Conservation (phyloP, 2,329 filamentous ascomycete genomes). For the Eutypa lata region DNA sequence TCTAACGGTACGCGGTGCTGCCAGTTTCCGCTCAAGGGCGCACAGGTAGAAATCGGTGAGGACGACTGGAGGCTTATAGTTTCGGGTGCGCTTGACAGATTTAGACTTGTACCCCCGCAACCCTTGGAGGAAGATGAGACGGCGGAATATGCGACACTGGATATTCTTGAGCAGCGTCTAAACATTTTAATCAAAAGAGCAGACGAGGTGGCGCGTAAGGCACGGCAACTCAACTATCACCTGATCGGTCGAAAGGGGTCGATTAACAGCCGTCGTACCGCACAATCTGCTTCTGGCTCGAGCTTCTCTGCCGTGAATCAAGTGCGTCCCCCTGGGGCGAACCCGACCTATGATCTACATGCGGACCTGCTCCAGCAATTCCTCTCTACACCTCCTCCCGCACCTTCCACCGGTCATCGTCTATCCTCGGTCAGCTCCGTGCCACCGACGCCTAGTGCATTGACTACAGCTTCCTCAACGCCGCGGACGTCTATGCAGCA, state of each 20-base stretch:
- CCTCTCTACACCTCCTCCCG: slow-evolving; percentile 23
- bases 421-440: slow-evolving; percentile 26
- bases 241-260: slow-evolving; percentile 71
- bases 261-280: slow-evolving; percentile 62
- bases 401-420: slow-evolving; percentile 20
- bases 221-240: slow-evolving; percentile 77
- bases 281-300: slow-evolving; percentile 33
- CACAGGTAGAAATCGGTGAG: slow-evolving; percentile 79
- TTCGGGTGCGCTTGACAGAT: slow-evolving; percentile 76
- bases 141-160: slow-evolving; percentile 78
- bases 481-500: slow-evolving; percentile 26
- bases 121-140: slow-evolving; percentile 83
- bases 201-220: slow-evolving; percentile 62
- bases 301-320: slow-evolving; percentile 34
- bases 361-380: slow-evolving; percentile 57
- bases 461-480: slow-evolving; percentile 24
- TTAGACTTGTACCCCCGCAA: slow-evolving; percentile 68
- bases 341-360: slow-evolving; percentile 44
- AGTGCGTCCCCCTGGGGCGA: slow-evolving; percentile 24
- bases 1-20: slow-evolving; percentile 70
- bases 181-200: slow-evolving; percentile 75
- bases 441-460: slow-evolving; percentile 27
- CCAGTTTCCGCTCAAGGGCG: slow-evolving; percentile 78
- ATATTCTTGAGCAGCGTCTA: slow-evolving; percentile 78
- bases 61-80: slow-evolving; percentile 84